Evolutionary conservation across 176 grass and related monocot genomes (phyloP).

Genomic region (Tillandsia leiboldiana): DNA sequence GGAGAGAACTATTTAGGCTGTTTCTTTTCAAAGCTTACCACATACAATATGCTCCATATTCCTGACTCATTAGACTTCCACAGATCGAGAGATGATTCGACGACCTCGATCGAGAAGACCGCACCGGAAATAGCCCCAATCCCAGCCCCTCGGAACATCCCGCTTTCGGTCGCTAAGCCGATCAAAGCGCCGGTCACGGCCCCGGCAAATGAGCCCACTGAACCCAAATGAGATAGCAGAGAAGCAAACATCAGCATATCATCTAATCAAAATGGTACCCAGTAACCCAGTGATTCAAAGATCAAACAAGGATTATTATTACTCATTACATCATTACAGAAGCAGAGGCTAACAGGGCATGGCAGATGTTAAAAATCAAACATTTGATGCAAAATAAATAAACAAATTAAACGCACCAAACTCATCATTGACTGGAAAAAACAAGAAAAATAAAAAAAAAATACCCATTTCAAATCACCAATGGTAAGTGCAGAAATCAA

Average conservation of each 20-base stretch:
- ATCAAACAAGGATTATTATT: no score
- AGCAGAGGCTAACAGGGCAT: no score
- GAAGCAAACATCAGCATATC: background rate
- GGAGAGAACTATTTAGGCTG: background rate
- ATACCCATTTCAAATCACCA: background rate
- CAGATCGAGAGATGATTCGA: constrained; percentile 80
- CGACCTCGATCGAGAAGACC: constrained; percentile 81
- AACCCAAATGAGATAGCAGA: background rate
- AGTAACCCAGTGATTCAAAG: no score
- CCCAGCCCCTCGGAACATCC: constrained; percentile 61
- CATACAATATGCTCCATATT: constrained; percentile 66
- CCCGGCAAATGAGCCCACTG: constrained; percentile 77
- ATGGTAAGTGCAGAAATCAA: no score
- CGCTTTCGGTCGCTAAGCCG: constrained; percentile 74
- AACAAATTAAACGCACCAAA: background rate
- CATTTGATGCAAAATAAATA: background rate
- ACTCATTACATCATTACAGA: no score
- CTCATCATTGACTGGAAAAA: background rate
- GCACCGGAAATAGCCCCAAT: constrained; percentile 75
- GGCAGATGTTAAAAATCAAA: background rate
- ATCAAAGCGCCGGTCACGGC: constrained; percentile 65
- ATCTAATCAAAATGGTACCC: constrained; percentile 3
- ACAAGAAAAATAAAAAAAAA: background rate
- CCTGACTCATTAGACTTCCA: constrained; percentile 70
- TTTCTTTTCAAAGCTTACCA: constrained; percentile 40